Base-by-base conservation (phyloP, 805 yeast species). In the Crinitomyces ghanaensis region DNA sequence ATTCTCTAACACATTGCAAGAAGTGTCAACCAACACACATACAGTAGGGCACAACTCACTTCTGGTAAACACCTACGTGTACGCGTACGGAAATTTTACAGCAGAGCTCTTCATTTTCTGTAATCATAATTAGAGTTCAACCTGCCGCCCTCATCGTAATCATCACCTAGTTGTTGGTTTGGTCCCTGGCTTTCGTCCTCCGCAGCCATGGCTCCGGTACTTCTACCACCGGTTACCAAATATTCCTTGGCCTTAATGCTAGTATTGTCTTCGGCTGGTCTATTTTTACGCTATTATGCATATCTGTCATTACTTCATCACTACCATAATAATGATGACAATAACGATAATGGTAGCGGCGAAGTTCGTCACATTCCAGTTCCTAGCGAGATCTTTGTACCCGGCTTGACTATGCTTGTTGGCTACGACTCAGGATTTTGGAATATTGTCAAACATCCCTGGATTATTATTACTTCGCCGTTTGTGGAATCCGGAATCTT, bases 401-500 rank as follows among this genome's bases (percentile, higher is more conserved):
- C 72, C 5, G 46, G 65, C 26, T 45, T 68, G 6, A 63, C 70
- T n/a, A n/a, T n/a, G 2, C 60, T 66, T 35, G 67, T 66, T 60
- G 69, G 1, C 57, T 44, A n/a, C 19, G 44, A 46, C n/a, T 21
- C 24, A 9, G 24, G 24, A 9, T 21, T n/a, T 21, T 28, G 16
- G n/a, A n/a, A n/a, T n/a, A n/a, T n/a, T n/a, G n/a, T n/a, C n/a
- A n/a, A n/a, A 8, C 54, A 65, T 18, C 73, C 74, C 4, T 71
- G 76, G 76, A 68, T 66, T 3, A 44, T 71, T 6, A 30, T 66
- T 24, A 68, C 74, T 3, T 48, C 66, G 9, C 43, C 63, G 9
- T 62, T 70, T 37, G 61, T 69, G 9, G 76, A 70, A 36, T 64
- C 61, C 33, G 58, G 57, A 21, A 35, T 68, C 15, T 11, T 34